These are phyloP conservation scores for Ciborinia camelliae DNA, from an alignment of 2,329 filamentous ascomycete species.

Conservation along the genomic window DNA sequence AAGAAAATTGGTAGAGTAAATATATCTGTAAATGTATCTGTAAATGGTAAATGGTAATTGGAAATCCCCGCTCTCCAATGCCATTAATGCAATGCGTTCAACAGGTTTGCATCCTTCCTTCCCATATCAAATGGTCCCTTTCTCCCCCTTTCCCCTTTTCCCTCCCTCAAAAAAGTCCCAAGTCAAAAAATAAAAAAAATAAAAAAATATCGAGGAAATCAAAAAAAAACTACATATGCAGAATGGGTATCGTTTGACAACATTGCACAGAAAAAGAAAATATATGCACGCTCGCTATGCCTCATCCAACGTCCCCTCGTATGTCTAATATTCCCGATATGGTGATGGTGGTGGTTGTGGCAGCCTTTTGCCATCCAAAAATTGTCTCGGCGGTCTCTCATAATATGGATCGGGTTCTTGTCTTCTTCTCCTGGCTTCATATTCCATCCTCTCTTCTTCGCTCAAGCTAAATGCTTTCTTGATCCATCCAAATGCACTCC, in stretches of 20 bases:
- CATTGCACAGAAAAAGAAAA: neutral
- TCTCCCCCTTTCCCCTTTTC: too few species aligned
- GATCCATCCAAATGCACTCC: constrained; percentile 64
- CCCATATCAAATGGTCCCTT: too few species aligned
- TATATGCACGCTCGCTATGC: constrained; percentile 14
- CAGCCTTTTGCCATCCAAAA: constrained; percentile 32
- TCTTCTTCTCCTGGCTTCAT: constrained; percentile 50
- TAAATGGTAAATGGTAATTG: too few species aligned
- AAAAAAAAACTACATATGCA: constrained; percentile 10
- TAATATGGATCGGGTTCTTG: constrained; percentile 24
- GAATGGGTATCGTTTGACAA: constrained; percentile 20
- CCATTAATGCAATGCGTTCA: too few species aligned
- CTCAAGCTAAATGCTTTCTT: constrained; percentile 65
- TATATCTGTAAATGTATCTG: too few species aligned
- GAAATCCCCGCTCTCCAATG: too few species aligned
- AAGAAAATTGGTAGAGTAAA: too few species aligned
- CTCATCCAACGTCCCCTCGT: neutral
- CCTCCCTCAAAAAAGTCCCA: too few species aligned
- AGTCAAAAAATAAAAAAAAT: neutral
- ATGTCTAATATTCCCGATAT: constrained; percentile 1
- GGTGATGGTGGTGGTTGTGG: constrained; percentile 13
- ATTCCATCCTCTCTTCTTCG: constrained; percentile 59
- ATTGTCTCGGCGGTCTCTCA: constrained; percentile 22
- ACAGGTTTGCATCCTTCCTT: too few species aligned
- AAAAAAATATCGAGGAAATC: neutral